phyloP scores from a whole-genome alignment of 768 basidiomycete genomes.

The Pleurotus sapidus region DNA sequence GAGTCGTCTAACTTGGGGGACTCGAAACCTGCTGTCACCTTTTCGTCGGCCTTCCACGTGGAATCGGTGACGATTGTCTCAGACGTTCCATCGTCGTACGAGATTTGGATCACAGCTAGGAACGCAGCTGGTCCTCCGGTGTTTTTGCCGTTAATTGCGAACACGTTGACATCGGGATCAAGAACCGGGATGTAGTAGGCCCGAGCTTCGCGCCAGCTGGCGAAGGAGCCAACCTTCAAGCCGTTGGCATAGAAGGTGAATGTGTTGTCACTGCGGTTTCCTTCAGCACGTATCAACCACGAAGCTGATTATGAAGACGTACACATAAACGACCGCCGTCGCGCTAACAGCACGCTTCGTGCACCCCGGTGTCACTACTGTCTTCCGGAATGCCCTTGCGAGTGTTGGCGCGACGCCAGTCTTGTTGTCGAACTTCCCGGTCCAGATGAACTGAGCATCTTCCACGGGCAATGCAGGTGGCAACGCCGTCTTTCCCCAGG shows the following conservation, averaged over 20 bases:
- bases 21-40: constrained; percentile 24
- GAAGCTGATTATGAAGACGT: too few species aligned
- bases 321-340: not conserved
- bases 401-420: not conserved
- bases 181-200: constrained; percentile 26
- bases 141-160: constrained; percentile 25
- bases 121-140: constrained; percentile 23
- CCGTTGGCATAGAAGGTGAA: constrained; percentile 13
- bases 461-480: not conserved
- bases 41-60: constrained; percentile 21
- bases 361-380: not conserved
- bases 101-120: constrained; percentile 25
- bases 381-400: not conserved
- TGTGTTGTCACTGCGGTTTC: constrained; percentile 19
- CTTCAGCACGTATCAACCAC: not conserved
- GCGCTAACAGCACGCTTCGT: not conserved
- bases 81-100: constrained; percentile 27
- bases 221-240: not conserved
- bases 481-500: not conserved
- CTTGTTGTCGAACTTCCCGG: not conserved
- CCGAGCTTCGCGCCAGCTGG: constrained; percentile 13
- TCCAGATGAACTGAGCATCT: not conserved
- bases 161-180: constrained; percentile 24
- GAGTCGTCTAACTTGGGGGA: constrained; percentile 26
- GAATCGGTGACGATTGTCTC: constrained; percentile 26